Evolutionary conservation across 2,329 filamentous ascomycete species (phyloP).

Genomic region (Penicillium capsulatum): DNA sequence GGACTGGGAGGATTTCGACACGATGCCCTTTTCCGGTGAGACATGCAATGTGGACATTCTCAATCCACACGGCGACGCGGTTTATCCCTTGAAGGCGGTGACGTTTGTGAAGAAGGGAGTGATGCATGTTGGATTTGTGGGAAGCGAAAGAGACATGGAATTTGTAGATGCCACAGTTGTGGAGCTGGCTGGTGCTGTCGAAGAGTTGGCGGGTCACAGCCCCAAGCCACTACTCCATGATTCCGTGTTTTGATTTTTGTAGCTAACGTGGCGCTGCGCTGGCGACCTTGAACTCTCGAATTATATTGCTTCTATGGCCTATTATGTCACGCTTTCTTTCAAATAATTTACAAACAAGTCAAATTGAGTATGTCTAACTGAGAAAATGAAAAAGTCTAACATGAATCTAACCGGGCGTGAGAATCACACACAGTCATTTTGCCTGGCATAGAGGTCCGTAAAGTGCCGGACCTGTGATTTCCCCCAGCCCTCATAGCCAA

Average conservation of each 20-base stretch:
- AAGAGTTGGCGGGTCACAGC: slow-evolving; percentile 29
- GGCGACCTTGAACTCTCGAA: too few species aligned
- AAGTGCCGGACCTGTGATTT: neutral
- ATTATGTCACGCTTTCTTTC: too few species aligned
- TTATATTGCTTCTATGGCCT: too few species aligned
- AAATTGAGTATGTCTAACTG: neutral
- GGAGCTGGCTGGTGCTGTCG: slow-evolving; percentile 46
- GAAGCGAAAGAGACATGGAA: slow-evolving; percentile 47
- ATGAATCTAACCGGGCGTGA: neutral
- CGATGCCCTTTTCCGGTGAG: slow-evolving; percentile 34
- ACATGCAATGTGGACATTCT: slow-evolving; percentile 53
- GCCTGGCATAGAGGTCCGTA: neutral
- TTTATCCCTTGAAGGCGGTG: slow-evolving; percentile 32
- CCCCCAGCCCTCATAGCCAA: neutral
- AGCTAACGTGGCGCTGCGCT: neutral
- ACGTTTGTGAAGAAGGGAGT: slow-evolving; percentile 55
- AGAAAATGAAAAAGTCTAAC: too few species aligned
- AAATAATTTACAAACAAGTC: neutral
- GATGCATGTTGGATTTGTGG: slow-evolving; percentile 55
- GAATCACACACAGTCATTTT: neutral
- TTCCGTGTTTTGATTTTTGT: slow-evolving; percentile 5
- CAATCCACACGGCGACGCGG: slow-evolving; percentile 53
- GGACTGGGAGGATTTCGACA: slow-evolving; percentile 59
- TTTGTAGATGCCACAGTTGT: slow-evolving; percentile 52
- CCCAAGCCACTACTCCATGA: slow-evolving; percentile 8